Evolutionary conservation across 306 rosid genomes (phyloP).

Genomic region (Vigna hirtella): DNA sequence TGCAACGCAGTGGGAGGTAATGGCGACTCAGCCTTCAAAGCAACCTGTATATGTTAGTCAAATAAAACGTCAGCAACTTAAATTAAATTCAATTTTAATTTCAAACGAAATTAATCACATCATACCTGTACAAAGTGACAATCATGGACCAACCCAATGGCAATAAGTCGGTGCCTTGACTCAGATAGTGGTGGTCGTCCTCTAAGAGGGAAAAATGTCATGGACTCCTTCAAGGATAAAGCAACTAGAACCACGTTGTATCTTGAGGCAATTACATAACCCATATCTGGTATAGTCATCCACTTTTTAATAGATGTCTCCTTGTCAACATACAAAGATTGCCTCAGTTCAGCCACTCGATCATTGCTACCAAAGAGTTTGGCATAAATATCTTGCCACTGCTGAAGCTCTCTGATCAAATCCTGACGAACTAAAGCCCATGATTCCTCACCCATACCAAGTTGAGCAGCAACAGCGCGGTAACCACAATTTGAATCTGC

Average conservation of each 20-base stretch:
- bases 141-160: slow-evolving; percentile 8
- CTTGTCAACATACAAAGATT: slow-evolving; percentile 22
- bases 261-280: slow-evolving; percentile 18
- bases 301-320: neutral
- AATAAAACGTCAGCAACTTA: neutral
- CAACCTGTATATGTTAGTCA: neutral
- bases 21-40: neutral
- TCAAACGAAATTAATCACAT: neutral
- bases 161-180: neutral
- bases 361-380: slow-evolving; percentile 10
- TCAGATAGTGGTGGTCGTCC: slow-evolving; percentile 6
- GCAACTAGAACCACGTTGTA: slow-evolving; percentile 2
- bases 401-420: slow-evolving; percentile 22
- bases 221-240: neutral
- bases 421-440: slow-evolving; percentile 27
- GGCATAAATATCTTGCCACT: neutral
- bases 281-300: slow-evolving; percentile 22
- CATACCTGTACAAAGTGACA: slow-evolving; percentile 26
- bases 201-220: slow-evolving; percentile 22
- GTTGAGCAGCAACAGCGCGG: slow-evolving; percentile 4
- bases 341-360: slow-evolving; percentile 9
- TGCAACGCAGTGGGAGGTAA: slow-evolving; percentile 11
- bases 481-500: slow-evolving; percentile 20
- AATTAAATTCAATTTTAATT: neutral
- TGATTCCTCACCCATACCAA: slow-evolving; percentile 23